These are phyloP conservation scores for Yamadazyma pseudoaaseri DNA, from an alignment of 1,139 yeast species.

Conservation along the genomic window DNA sequence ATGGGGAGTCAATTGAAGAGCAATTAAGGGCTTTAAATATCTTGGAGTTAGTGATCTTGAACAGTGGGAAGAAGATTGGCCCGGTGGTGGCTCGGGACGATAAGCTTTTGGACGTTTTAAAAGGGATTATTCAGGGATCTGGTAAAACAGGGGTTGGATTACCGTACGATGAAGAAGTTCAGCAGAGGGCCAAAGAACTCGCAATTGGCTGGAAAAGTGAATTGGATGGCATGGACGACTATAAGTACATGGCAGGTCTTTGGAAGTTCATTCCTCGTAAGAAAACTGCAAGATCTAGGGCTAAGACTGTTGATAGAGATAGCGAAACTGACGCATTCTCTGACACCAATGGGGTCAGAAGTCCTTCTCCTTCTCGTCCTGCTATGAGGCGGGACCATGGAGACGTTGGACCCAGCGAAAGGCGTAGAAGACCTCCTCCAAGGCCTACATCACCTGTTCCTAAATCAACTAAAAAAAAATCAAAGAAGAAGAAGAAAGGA, in stretches of 20 bases:
- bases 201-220: slow-evolving; percentile 68
- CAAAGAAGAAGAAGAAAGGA: slow-evolving; percentile 20
- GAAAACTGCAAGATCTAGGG: slow-evolving; percentile 11
- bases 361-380: slow-evolving; percentile 20
- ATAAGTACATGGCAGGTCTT: slow-evolving; percentile 49
- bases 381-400: slow-evolving; percentile 8
- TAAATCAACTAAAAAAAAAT: slow-evolving; percentile 18
- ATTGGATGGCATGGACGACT: slow-evolving; percentile 49
- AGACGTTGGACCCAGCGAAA: background rate
- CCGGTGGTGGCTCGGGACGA: slow-evolving; percentile 65
- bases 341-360: slow-evolving; percentile 11
- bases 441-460: slow-evolving; percentile 29
- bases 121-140: slow-evolving; percentile 40
- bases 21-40: slow-evolving; percentile 68
- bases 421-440: slow-evolving; percentile 22
- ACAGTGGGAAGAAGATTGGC: slow-evolving; percentile 57
- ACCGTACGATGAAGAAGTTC: slow-evolving; percentile 44
- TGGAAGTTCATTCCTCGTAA: slow-evolving; percentile 35
- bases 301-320: slow-evolving; percentile 8
- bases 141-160: slow-evolving; percentile 40
- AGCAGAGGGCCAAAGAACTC: slow-evolving; percentile 43
- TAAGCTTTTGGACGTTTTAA: slow-evolving; percentile 65
- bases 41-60: slow-evolving; percentile 72
- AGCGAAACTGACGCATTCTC: slow-evolving; percentile 13
- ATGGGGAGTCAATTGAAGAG: slow-evolving; percentile 60